Base-by-base conservation (phyloP, 306 rosid genomes). In the Lathyrus oleraceus region DNA sequence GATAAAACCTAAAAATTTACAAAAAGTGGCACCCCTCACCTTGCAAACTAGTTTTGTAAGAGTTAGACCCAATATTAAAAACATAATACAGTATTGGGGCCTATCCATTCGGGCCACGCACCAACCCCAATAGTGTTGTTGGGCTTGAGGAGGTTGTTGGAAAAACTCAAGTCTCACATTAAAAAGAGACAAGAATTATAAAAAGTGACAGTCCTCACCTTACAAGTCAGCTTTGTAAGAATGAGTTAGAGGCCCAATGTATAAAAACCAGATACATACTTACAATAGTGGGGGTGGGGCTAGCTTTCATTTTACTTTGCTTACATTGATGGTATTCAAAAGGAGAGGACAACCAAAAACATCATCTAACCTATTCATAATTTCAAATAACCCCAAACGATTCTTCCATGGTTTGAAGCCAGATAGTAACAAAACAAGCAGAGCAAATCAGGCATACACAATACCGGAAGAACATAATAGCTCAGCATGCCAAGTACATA, bases 401-500 rank as follows among this genome's bases (percentile, higher is more conserved):
- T 25, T 36, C 44, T 27, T 39, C 32, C 10, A 30, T 64, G 59
- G 36, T 35, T 65, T 42, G 20, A 58, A 49, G 72, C 52, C 53
- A 75, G 58, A 70, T 60, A 25, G 15, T 32, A 52, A 39, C 62
- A 65, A n/a, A 32, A 56, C 71, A 43, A 20, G 39, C 38, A 80
- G 40, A 30, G 54, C 19, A 70, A 48, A 59, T 60, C 39, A 2
- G 9, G 20, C 38, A 44, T 25, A 42, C 36, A 67, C 61, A 35
- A 40, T 35, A 67, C 12, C 39, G 35, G 65, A 59, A 53, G 42
- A 52, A 43, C 36, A 71, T 56, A 72, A 72, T 49, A 27, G 47
- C 53, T 53, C 51, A 67, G 52, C 42, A 76, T 65, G 52, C 21
- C 43, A 52, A 70, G 36, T 63, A 61, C 44, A 64, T 10, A 75